These are phyloP conservation scores for Boletus rubescentipes DNA, from an alignment of 768 basidiomycete species.

Conservation along the genomic window DNA sequence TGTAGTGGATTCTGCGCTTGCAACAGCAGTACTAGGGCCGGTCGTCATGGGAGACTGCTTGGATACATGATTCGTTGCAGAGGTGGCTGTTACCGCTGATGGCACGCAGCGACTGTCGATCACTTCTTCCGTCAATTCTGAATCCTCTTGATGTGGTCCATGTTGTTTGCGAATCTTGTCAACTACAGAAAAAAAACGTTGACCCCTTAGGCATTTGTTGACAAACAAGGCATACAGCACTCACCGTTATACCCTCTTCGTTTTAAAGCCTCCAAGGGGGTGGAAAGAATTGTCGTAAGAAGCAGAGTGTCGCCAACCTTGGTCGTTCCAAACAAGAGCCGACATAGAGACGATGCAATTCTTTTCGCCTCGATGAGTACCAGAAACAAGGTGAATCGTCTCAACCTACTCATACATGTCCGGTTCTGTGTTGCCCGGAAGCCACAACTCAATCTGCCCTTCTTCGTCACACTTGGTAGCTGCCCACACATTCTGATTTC, in stretches of 20 bases:
- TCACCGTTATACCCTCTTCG: background rate
- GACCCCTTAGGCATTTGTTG: background rate
- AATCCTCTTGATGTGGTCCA: background rate
- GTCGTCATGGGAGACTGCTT: background rate
- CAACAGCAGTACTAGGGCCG: slow-evolving; percentile 32
- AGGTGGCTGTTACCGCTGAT: background rate
- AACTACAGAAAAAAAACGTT: slow-evolving; percentile 42
- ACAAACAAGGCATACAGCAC: background rate
- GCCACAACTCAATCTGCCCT: slow-evolving; percentile 63
- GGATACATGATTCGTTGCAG: background rate
- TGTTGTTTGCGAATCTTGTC: slow-evolving; percentile 39
- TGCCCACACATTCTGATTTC: slow-evolving; percentile 66
- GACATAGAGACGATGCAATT: slow-evolving; percentile 78
- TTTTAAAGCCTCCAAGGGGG: slow-evolving; percentile 51
- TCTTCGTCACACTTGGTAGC: slow-evolving; percentile 51
- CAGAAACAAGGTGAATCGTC: background rate
- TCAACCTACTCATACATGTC: slow-evolving; percentile 86
- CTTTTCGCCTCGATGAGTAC: slow-evolving; percentile 35
- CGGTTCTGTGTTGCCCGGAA: slow-evolving; percentile 64
- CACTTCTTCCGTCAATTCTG: slow-evolving; percentile 26
- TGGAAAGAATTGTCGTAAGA: slow-evolving; percentile 68
- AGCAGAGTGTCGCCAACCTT: slow-evolving; percentile 70
- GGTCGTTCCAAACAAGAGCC: slow-evolving; percentile 68
- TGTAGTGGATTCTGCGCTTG: slow-evolving; percentile 38
- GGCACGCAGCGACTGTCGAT: slow-evolving; percentile 60